These are phyloP conservation scores for Porcisia deanei DNA, from an alignment of 208 protist species.

Conservation along the genomic window DNA sequence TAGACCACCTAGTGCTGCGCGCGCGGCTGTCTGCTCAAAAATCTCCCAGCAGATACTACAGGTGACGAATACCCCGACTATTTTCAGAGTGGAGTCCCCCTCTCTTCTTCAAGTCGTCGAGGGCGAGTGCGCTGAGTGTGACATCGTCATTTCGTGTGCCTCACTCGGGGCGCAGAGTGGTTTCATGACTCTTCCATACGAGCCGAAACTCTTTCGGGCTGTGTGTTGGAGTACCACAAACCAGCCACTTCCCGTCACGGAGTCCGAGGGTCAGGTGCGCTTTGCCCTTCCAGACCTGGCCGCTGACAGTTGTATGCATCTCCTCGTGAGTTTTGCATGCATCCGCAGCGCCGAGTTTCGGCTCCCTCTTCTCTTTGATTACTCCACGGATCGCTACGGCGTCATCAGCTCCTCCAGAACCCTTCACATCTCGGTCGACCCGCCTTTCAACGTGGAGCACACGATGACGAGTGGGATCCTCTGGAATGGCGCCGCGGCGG, in stretches of 20 bases:
- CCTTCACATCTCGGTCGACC: slow-evolving; percentile 33
- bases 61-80: slow-evolving; percentile 33
- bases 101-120: slow-evolving; percentile 46
- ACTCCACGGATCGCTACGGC: slow-evolving; percentile 28
- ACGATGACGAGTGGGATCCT: slow-evolving; percentile 18
- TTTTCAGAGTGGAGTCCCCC: slow-evolving; percentile 41
- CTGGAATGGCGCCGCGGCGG: slow-evolving; percentile 12
- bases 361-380: slow-evolving; percentile 35
- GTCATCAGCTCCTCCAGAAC: slow-evolving; percentile 22
- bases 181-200: slow-evolving; percentile 40
- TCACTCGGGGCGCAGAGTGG: slow-evolving; percentile 21
- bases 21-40: slow-evolving; percentile 6
- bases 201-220: slow-evolving; percentile 24
- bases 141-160: slow-evolving; percentile 38
- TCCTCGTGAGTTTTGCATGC: slow-evolving; percentile 31
- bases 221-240: slow-evolving; percentile 22
- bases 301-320: slow-evolving; percentile 12
- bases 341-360: slow-evolving; percentile 37
- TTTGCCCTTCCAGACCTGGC: slow-evolving; percentile 23
- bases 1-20: slow-evolving; percentile 16
- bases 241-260: slow-evolving; percentile 3
- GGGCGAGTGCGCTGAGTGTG: slow-evolving; percentile 47
- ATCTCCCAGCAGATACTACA: slow-evolving; percentile 18
- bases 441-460: slow-evolving; percentile 40
- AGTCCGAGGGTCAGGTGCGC: slow-evolving; percentile 10